Percentiles rank a stretch among this genome's conserved stretches.
phyloP scores from a whole-genome alignment of 2,329 filamentous ascomycete species.

The Curvularia spicifera region DNA sequence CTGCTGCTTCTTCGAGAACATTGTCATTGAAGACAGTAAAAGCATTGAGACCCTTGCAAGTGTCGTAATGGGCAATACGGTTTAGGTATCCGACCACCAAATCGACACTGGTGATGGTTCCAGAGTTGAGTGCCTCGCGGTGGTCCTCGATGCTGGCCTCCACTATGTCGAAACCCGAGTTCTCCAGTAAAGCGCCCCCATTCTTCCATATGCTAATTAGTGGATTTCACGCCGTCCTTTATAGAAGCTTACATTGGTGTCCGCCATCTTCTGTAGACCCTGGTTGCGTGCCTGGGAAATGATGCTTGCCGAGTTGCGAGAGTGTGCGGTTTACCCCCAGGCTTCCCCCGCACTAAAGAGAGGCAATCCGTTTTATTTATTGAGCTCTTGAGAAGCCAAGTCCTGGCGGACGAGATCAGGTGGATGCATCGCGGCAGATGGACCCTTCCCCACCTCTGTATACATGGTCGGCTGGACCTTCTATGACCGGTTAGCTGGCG shows the following conservation, averaged over 20 bases:
- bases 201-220: neutral
- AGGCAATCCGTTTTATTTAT: neutral
- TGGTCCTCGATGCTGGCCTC: slow-evolving; percentile 58
- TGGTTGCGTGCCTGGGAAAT: neutral
- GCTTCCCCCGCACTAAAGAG: neutral
- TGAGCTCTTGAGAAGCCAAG: neutral
- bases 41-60: slow-evolving; percentile 54
- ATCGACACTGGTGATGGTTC: slow-evolving; percentile 54
- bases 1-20: slow-evolving; percentile 56
- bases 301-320: neutral
- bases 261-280: slow-evolving; percentile 1
- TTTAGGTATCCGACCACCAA: slow-evolving; percentile 56
- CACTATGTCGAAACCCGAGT: slow-evolving; percentile 46
- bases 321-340: neutral
- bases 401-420: neutral
- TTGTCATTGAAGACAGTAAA: slow-evolving; percentile 57
- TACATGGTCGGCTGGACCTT: slow-evolving; percentile 25
- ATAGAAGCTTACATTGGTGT: slow-evolving; percentile 4
- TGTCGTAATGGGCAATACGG: slow-evolving; percentile 58
- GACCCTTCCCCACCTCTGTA: slow-evolving; percentile 25
- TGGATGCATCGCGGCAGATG: slow-evolving; percentile 6
- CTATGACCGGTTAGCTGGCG: slow-evolving; percentile 21
- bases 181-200: neutral
- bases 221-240: neutral
- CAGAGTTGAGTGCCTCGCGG: slow-evolving; percentile 50